These are phyloP conservation scores for Akanthomyces uredinophilus DNA, from an alignment of 2,329 filamentous ascomycete species.

Conservation along the genomic window DNA sequence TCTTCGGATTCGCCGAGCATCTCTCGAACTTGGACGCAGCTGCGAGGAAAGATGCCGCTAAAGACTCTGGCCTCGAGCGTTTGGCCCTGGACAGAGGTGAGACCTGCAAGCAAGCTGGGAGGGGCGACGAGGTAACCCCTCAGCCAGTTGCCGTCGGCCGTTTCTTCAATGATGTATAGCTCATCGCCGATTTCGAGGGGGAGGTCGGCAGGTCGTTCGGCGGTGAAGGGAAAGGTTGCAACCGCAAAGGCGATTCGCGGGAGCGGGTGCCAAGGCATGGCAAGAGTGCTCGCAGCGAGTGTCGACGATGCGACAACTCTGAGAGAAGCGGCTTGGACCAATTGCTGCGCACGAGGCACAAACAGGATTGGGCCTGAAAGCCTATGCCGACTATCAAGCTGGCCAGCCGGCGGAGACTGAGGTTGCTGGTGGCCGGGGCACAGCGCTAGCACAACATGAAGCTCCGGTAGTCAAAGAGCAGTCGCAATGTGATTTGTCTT, in stretches of 20 bases:
- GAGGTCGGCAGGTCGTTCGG: conserved; percentile 80
- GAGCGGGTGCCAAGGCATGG: conserved; percentile 95
- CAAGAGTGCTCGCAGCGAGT: conserved; percentile 12
- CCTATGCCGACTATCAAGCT: background rate
- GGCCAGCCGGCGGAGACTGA: conserved; percentile 9
- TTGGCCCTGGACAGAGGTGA: conserved; percentile 87
- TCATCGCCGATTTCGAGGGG: conserved; percentile 98
- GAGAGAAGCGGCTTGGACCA: background rate
- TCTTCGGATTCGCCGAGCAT: conserved; percentile 72
- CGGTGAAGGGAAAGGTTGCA: conserved; percentile 88
- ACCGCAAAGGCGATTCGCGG: conserved; percentile 97
- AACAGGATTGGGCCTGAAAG: background rate
- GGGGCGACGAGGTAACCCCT: conserved; percentile 93
- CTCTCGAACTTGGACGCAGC: conserved; percentile 91
- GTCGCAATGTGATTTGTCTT: background rate
- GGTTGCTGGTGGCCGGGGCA: conserved; percentile 10
- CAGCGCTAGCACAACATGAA: conserved; percentile 14
- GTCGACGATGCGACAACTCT: conserved; percentile 11
- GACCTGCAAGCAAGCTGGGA: conserved; percentile 82
- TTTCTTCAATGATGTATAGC: conserved; percentile 97
- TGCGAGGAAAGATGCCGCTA: conserved; percentile 94
- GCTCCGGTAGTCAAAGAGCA: background rate
- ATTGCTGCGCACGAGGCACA: background rate
- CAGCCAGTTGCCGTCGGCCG: conserved; percentile 86
- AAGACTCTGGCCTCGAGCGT: conserved; percentile 94